A percentile compares a stretch with the other conserved stretches of the same genome.
Conservation (phyloP, 495 filamentous ascomycete species). For the Penicillium macrosclerotiorum region DNA sequence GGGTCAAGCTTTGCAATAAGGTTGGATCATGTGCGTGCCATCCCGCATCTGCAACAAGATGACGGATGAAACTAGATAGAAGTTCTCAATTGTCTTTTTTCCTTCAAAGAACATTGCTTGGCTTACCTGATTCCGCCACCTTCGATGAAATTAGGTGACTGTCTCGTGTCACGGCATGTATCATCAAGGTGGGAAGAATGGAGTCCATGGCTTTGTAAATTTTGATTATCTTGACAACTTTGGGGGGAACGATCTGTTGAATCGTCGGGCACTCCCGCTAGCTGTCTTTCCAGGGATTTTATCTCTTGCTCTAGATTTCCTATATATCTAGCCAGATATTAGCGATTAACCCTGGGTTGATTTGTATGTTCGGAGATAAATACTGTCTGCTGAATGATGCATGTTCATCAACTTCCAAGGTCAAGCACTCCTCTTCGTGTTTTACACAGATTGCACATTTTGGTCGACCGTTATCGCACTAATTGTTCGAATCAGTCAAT, state of each 20-base stretch:
- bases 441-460: conserved; percentile 23
- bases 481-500: not conserved
- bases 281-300: conserved; percentile 8
- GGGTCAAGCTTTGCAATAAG: conserved; percentile 22
- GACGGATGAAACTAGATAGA: conserved; percentile 22
- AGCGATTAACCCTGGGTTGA: too few species aligned
- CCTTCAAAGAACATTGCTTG: not conserved
- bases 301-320: conserved; percentile 22
- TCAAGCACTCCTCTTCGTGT: conserved; percentile 20
- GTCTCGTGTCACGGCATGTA: not conserved
- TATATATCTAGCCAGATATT: conserved; percentile 14
- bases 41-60: conserved; percentile 22
- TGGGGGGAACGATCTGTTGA: too few species aligned
- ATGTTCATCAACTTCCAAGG: conserved; percentile 16
- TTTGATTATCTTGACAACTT: not conserved
- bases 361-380: not conserved
- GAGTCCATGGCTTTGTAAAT: not conserved
- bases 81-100: not conserved
- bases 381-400: conserved; percentile 21
- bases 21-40: conserved; percentile 27
- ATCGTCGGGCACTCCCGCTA: not conserved
- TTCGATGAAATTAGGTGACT: conserved; percentile 21
- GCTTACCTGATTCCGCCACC: conserved; percentile 25
- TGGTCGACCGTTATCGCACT: conserved; percentile 28
- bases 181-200: not conserved